Base-by-base conservation (phyloP, 148 eudicot species). In the Arbutus unedo region DNA sequence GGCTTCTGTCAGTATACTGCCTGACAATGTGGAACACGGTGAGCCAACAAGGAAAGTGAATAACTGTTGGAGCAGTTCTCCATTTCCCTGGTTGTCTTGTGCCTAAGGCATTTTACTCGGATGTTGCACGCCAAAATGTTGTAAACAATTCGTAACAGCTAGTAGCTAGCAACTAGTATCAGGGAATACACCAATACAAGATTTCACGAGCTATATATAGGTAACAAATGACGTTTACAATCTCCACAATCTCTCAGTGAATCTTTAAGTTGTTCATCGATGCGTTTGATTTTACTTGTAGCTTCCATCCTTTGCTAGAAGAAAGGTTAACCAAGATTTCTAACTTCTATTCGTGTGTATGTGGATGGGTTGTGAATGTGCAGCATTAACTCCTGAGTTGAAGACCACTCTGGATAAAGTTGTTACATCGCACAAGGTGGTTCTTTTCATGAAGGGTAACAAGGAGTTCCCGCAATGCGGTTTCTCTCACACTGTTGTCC, bases 401-500 rank as follows among this genome's bases (percentile, higher is more conserved):
- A 94, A 93, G 93, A 87, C 92, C 51, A 94, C 94, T 62, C 85
- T 96, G 78, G 99, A 96, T 85, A 94, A 89, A 85, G 99, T 96
- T 47, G 97, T 96, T 73, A 87, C 88, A 67, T 93, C 99, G 15
- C 85, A 93, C 72, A 96, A 94, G 85, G 94, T 96, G 76, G 72
- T 96, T 81, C 85, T 96, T 53, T 96, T 96, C 87, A 96, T 96
- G 97, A 96, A 96, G 89, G 99, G 99, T 76, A 93, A 93, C 54
- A 94, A 88, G 88, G 99, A 96, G 19, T 93, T 93, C 79, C 99
- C 99, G 19, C 98, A 94, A 80, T 96, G 99, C 89, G 99, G 99
- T 76, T 96, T 96, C 72, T 94, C 98, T 19, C 90, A 92, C 77
- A 93, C 94, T 18, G 97, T 96, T 78, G 99, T 96, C 43, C 95